Base-by-base conservation (phyloP, 371 early-diverging fungal genomes). In the Encephalitozoon romaleae region DNA sequence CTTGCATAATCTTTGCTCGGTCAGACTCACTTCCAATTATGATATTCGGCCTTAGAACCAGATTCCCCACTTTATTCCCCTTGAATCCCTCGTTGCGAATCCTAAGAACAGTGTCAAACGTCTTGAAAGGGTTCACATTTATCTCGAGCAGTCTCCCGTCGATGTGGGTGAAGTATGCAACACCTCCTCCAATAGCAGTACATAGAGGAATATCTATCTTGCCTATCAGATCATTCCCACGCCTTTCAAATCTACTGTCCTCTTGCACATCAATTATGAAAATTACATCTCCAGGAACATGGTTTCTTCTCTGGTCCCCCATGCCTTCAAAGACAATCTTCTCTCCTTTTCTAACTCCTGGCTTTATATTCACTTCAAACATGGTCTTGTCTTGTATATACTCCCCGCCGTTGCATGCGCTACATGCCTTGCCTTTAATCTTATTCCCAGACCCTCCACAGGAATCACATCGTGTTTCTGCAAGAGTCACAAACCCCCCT, bases 231-330 rank as follows among this genome's bases (percentile, higher is more conserved):
- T 82, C 67, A 55, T 72, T 51, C 15, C 74, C 74, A 54, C 21
- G 30, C 63, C 81, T 64, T 11, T 49, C 73, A 68, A 73, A 81
- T 21, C 45, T 74, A 5, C 51, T 23, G 64, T 81, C 77, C 41
- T 73, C 69, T 23, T 63, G 51, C 21, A 84, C 71, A 9, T 45
- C 67, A 12, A 80, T 64, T 15, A 73, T 51, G 52, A 83, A 77
- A 51, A 84, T 67, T 8, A 84, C 28, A 70, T 84, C 81, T 18
- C 85, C 85, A 0, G 78, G 55, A 15, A 42, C 53, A 23, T 70
- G 52, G 18, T 69, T 74, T 54, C 32, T 41, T 26, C 67, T 65
- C 41, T 83, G 80, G 69, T 83, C 77, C 28, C 85, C 85, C 68
- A 53, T 67, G 15, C 75, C 78, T n/a, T 30, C 28, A 71, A 70